Evolutionary conservation across 2,329 filamentous ascomycete species (phyloP), one percentile per base, ranked within the genome.

Genomic region (Aspergillus hortae): DNA sequence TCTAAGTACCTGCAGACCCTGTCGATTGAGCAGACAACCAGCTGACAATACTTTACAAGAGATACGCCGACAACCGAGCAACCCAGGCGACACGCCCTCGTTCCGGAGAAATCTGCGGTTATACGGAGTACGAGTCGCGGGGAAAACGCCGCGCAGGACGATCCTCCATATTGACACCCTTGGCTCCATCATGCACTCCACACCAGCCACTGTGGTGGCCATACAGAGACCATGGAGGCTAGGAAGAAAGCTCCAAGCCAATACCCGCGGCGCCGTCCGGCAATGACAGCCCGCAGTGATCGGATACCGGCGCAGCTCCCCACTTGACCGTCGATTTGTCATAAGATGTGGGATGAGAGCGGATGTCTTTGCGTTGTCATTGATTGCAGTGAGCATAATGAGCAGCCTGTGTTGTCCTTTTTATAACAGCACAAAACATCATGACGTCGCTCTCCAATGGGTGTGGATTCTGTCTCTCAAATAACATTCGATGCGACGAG

Each of bases 381-480:
- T 15, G 12, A 38, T 10, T 17, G 35, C 14, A 3, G n/a, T 38
- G 15, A 15, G 35, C 35, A 38, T 2, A 11, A 38, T 17, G 35
- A 38, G 3, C 14, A 38, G 35, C 35, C 15, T 38, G 40, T 3
- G 15, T 12, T 4, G 9, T 23, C 9, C 14, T 4, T 25, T 4
- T 21, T 17, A 1, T 6, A 15, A 42, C 7, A 12, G 40, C 17
- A 42, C 40, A 21, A 4, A 15, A n/a, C n/a, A 19, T 3, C 19
- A 42, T 42, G 40, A 21, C 40, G 40, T 17, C 30, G 32, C 44
- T 46, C 44, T 46, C 44, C 17, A 35, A 35, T 23, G 44, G 44
- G 17, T 46, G 44, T 25, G 44, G 44, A 15, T 46, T 33, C 44
- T 46, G 44, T 46, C 19, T 46, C n/a, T 46, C 44, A 6, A 46